Percentiles rank a stretch among this genome's conserved stretches.
These are phyloP conservation scores for Yamadazyma endophytica DNA, from an alignment of 805 yeast genomes.

Conservation along the genomic window DNA sequence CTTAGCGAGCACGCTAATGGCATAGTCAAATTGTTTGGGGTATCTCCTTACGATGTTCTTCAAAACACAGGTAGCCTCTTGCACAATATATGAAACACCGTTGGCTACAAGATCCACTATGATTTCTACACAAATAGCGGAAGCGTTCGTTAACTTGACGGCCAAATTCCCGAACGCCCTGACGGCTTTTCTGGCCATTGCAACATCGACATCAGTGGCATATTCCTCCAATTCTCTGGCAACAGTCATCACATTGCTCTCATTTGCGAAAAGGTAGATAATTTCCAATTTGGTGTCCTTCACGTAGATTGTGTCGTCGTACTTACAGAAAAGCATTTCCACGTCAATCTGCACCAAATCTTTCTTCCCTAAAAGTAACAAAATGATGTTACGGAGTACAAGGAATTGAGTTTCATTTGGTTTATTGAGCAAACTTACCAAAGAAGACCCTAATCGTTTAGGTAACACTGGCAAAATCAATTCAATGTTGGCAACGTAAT, in stretches of 20 bases:
- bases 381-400: constrained; percentile 73
- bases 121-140: constrained; percentile 60
- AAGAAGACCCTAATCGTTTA: constrained; percentile 60
- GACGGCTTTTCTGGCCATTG: constrained; percentile 83
- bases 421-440: constrained; percentile 65
- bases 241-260: constrained; percentile 54
- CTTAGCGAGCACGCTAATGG: constrained; percentile 23
- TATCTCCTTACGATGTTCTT: constrained; percentile 75
- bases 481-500: constrained; percentile 60
- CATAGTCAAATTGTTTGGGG: constrained; percentile 49
- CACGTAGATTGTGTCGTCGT: constrained; percentile 81
- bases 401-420: constrained; percentile 83
- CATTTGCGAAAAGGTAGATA: constrained; percentile 72
- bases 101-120: constrained; percentile 57
- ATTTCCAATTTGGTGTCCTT: constrained; percentile 89
- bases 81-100: constrained; percentile 69
- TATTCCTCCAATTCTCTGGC: constrained; percentile 77
- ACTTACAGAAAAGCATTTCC: constrained; percentile 76
- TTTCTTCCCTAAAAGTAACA: constrained; percentile 64
- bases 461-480: constrained; percentile 53
- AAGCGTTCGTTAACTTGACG: constrained; percentile 61
- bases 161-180: constrained; percentile 89
- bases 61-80: constrained; percentile 74
- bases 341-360: constrained; percentile 62
- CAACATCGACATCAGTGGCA: constrained; percentile 80